Conservation (phyloP, 1,139 yeast genomes). For the Nakaseomyces delphensis region DNA sequence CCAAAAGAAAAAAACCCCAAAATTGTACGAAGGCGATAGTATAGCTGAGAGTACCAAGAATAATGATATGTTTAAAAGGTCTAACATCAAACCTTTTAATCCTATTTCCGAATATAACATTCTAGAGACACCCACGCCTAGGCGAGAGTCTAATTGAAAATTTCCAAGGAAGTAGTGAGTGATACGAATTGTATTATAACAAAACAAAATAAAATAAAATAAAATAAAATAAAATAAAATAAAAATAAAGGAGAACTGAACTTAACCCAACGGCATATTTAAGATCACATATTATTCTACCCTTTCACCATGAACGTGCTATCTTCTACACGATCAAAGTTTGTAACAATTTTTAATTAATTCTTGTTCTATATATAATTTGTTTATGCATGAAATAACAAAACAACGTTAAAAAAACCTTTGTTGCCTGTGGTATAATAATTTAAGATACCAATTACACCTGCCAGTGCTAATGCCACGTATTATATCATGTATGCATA, state of each 20-base stretch:
- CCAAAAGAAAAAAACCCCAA: neutral
- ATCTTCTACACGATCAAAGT: neutral
- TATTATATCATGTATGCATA: too few relatives aligned
- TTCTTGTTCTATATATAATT: neutral
- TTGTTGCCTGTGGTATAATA: too few relatives aligned
- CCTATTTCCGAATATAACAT: conserved; percentile 1
- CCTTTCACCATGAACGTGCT: neutral
- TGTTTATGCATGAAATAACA: neutral
- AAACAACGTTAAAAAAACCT: too few relatives aligned
- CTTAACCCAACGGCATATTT: neutral
- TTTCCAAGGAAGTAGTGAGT: too few relatives aligned
- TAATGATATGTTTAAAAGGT: conserved; percentile 2
- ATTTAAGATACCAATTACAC: too few relatives aligned
- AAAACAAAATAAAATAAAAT: too few relatives aligned
- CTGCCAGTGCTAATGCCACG: too few relatives aligned
- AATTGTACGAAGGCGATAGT: neutral
- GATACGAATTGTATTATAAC: too few relatives aligned
- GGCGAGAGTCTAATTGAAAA: neutral
- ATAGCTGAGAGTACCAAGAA: neutral
- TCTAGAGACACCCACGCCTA: conserved; percentile 7
- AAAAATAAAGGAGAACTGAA: too few relatives aligned
- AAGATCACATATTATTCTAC: too few relatives aligned
- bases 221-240: too few relatives aligned
- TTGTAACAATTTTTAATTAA: neutral
- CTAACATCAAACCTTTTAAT: conserved; percentile 1